Percentiles rank a stretch among this genome's conserved stretches.
These are phyloP conservation scores for Cinnamomum micranthum DNA, from an alignment of 164 flowering plant species.

Conservation along the genomic window DNA sequence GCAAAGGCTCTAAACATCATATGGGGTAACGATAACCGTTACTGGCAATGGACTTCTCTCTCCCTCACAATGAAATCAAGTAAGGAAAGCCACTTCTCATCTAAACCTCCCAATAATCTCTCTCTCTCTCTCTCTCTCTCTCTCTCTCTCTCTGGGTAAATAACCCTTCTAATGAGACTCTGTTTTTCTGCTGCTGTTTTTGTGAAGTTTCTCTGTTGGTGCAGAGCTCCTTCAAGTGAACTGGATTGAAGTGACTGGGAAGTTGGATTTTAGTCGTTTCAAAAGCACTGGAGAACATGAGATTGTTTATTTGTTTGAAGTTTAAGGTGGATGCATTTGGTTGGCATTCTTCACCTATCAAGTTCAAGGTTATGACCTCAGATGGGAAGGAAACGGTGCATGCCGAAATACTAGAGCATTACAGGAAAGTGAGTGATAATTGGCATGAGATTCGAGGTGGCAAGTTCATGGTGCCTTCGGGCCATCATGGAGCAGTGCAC, in stretches of 20 bases:
- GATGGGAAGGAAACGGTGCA: constrained; percentile 9
- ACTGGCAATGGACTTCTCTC: constrained; percentile 19
- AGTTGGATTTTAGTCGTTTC: not conserved
- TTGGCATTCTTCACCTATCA: constrained; percentile 24
- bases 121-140: too few species aligned
- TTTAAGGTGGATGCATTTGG: constrained; percentile 33
- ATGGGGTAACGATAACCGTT: constrained; percentile 21
- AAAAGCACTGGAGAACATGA: not conserved
- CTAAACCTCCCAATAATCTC: not conserved
- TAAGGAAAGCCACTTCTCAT: not conserved
- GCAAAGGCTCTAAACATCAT: constrained; percentile 13
- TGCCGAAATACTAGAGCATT: constrained; percentile 9
- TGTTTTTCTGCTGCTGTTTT: too few species aligned
- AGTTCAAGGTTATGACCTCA: constrained; percentile 4
- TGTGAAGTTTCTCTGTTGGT: constrained; percentile 2
- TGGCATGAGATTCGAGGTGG: constrained; percentile 25
- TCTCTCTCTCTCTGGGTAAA: not conserved
- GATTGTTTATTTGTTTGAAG: constrained; percentile 19
- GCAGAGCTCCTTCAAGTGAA: constrained; percentile 28
- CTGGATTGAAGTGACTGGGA: constrained; percentile 27
- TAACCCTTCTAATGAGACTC: too few species aligned
- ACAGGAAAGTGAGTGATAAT: constrained; percentile 4
- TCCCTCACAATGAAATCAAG: not conserved
- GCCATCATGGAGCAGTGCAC: not conserved
- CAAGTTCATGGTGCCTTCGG: constrained; percentile 10